These are phyloP conservation scores for Taphrina wiesneri DNA, from an alignment of 1,139 yeast genomes.

Conservation along the genomic window DNA sequence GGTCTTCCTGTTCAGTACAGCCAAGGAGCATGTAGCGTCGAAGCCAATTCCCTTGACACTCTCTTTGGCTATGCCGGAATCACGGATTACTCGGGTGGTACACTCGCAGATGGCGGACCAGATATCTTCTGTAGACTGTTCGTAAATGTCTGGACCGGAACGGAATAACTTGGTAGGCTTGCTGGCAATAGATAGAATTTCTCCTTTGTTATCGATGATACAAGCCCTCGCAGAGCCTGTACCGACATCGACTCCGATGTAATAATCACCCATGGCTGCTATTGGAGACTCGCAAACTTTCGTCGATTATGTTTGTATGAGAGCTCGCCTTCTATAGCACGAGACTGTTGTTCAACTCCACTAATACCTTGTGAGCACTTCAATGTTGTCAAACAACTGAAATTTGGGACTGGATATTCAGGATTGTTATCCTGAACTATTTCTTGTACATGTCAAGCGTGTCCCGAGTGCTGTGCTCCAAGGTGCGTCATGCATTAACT, in stretches of 20 bases:
- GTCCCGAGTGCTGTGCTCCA: neutral
- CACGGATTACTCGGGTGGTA: slow-evolving; percentile 69
- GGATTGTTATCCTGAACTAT: too few species aligned
- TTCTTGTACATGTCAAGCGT: too few species aligned
- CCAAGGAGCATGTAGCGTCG: slow-evolving; percentile 95
- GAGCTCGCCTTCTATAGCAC: too few species aligned
- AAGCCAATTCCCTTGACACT: slow-evolving; percentile 85
- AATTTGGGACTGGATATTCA: too few species aligned
- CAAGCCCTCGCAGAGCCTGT: slow-evolving; percentile 98
- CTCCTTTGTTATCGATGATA: slow-evolving; percentile 77
- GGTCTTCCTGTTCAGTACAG: slow-evolving; percentile 65
- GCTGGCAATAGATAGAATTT: slow-evolving; percentile 73
- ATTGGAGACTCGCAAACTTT: neutral
- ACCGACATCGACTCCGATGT: slow-evolving; percentile 66
- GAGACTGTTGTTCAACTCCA: too few species aligned
- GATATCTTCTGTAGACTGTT: slow-evolving; percentile 85
- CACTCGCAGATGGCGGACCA: slow-evolving; percentile 72
- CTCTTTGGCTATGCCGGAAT: slow-evolving; percentile 67
- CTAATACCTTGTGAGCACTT: too few species aligned
- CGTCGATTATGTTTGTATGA: neutral
- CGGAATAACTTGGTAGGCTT: slow-evolving; percentile 69
- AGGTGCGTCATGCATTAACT: neutral
- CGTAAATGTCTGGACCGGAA: slow-evolving; percentile 44
- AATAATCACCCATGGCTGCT: slow-evolving; percentile 13
- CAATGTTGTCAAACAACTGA: too few species aligned